Conservation (phyloP, 305 asterid species). For the Solanum hybrid region DNA sequence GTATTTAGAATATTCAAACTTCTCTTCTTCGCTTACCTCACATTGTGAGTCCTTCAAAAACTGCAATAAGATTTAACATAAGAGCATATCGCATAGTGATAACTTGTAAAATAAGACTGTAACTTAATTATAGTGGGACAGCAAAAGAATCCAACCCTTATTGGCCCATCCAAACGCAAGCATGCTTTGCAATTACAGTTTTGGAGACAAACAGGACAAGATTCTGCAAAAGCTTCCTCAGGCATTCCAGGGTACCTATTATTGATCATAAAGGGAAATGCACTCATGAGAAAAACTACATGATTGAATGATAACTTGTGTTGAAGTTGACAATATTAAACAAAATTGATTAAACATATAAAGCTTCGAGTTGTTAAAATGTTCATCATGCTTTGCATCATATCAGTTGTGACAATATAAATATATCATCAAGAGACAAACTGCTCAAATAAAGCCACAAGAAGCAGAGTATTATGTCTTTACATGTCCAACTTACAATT, state of each 20-base stretch:
- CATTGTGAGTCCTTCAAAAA: slow-evolving; percentile 30
- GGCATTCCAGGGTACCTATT: slow-evolving; percentile 63
- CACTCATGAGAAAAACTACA: background rate
- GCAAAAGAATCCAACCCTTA: slow-evolving; percentile 29
- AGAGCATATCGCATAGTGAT: background rate
- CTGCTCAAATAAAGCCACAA: background rate
- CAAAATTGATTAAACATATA: background rate
- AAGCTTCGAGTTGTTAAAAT: background rate
- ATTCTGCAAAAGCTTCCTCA: slow-evolving; percentile 51
- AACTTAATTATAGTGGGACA: background rate
- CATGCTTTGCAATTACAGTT: slow-evolving; percentile 78
- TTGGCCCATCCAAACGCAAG: slow-evolving; percentile 48
- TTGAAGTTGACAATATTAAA: background rate
- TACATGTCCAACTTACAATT: background rate
- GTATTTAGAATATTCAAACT: slow-evolving; percentile 34
- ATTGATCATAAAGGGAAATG: background rate
- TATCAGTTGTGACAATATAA: background rate
- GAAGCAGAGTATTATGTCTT: background rate
- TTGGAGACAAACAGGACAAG: slow-evolving; percentile 56
- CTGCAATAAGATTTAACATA: slow-evolving; percentile 13
- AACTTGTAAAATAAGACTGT: background rate
- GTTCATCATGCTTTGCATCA: background rate
- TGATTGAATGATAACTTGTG: background rate
- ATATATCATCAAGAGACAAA: background rate
- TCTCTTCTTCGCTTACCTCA: slow-evolving; percentile 23